These are phyloP conservation scores for Hanseniaspora singularis DNA, from an alignment of 805 yeast species.

Conservation along the genomic window DNA sequence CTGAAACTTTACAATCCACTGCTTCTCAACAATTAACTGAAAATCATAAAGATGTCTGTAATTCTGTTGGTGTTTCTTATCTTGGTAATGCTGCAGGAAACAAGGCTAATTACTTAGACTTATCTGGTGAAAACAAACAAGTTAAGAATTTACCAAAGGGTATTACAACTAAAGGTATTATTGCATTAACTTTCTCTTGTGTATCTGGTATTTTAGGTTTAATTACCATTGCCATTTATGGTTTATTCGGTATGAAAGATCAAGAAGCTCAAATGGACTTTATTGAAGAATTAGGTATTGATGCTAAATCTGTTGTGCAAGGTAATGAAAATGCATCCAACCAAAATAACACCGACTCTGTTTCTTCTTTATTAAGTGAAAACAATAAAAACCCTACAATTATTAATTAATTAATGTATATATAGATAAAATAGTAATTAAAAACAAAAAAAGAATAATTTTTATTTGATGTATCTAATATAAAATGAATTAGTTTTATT, in stretches of 20 bases:
- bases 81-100: constrained; percentile 89
- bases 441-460: background rate
- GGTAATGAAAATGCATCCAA: constrained; percentile 15
- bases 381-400: background rate
- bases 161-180: constrained; percentile 89
- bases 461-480: too few species aligned
- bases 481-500: too few species aligned
- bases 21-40: constrained; percentile 48
- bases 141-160: constrained; percentile 60
- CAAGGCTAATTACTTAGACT: constrained; percentile 46
- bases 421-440: background rate
- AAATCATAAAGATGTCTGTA: constrained; percentile 50
- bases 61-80: constrained; percentile 38
- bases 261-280: constrained; percentile 46
- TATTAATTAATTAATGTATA: too few species aligned
- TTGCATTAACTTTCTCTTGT: constrained; percentile 84
- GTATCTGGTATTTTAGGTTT: constrained; percentile 77
- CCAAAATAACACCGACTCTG: background rate
- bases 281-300: constrained; percentile 40
- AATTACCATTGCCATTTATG: constrained; percentile 64
- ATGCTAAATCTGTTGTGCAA: constrained; percentile 32
- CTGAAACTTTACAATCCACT: constrained; percentile 47
- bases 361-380: background rate
- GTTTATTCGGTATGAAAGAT: constrained; percentile 68
- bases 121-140: constrained; percentile 68